These are phyloP conservation scores for Yarrowia deformans DNA, from an alignment of 805 yeast genomes.

Conservation along the genomic window DNA sequence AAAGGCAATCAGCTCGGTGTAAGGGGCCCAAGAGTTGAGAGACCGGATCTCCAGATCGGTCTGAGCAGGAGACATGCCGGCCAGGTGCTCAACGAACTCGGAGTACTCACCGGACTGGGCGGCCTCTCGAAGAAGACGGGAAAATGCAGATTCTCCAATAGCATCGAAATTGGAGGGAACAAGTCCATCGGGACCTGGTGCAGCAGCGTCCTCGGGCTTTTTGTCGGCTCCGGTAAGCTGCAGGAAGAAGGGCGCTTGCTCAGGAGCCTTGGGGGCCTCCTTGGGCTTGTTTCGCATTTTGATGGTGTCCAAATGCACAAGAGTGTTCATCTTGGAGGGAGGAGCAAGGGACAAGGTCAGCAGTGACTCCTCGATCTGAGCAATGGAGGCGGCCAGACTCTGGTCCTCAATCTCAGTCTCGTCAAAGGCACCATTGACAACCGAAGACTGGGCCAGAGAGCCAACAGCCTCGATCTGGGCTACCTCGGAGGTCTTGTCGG, in stretches of 20 bases:
- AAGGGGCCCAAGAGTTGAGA: constrained; percentile 67
- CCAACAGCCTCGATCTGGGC: constrained; percentile 50
- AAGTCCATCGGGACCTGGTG: constrained; percentile 47
- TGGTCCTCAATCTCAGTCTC: constrained; percentile 50
- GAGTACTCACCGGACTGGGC: constrained; percentile 53
- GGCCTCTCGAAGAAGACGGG: constrained; percentile 66
- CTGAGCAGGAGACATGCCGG: constrained; percentile 72
- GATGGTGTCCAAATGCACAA: constrained; percentile 82
- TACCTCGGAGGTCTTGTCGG: constrained; percentile 55
- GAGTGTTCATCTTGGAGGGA: constrained; percentile 76
- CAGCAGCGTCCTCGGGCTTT: constrained; percentile 45
- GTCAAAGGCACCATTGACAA: constrained; percentile 67
- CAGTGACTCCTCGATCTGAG: constrained; percentile 68
- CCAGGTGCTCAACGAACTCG: constrained; percentile 62
- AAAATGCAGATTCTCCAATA: constrained; percentile 76
- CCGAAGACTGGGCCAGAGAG: constrained; percentile 25
- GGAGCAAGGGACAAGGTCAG: constrained; percentile 81
- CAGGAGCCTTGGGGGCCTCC: constrained; percentile 86
- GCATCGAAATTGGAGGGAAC: constrained; percentile 39
- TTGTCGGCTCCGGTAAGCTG: constrained; percentile 61
- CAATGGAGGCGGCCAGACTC: constrained; percentile 51
- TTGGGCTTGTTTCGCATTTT: constrained; percentile 87
- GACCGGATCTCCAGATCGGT: constrained; percentile 90
- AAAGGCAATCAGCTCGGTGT: constrained; percentile 68
- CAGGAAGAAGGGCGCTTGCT: constrained; percentile 82